A percentile compares a stretch with the other conserved stretches of the same genome.
phyloP scores from a whole-genome alignment of 2,329 filamentous ascomycete species.

The Fusarium sp. region DNA sequence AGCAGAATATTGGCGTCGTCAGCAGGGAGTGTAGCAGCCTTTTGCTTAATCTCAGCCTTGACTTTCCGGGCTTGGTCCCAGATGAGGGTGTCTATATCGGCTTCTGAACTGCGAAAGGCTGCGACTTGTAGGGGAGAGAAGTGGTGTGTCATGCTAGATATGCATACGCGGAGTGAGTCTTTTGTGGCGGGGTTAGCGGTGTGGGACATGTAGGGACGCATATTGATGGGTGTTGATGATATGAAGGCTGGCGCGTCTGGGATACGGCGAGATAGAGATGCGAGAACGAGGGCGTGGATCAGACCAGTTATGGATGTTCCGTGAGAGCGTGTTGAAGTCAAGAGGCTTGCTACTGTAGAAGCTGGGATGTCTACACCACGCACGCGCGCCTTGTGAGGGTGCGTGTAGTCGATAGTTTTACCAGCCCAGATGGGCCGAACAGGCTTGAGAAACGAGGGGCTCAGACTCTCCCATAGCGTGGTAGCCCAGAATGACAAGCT shows the following conservation, averaged over 20 bases:
- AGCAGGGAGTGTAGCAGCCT: constrained; percentile 48
- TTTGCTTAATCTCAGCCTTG: constrained; percentile 48
- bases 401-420: constrained; percentile 47
- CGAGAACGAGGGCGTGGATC: constrained; percentile 56
- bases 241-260: constrained; percentile 50
- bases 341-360: constrained; percentile 43
- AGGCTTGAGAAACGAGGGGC: constrained; percentile 51
- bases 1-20: constrained; percentile 57
- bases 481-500: constrained; percentile 53
- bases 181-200: constrained; percentile 43
- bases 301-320: constrained; percentile 59
- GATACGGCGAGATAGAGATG: constrained; percentile 52
- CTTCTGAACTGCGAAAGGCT: constrained; percentile 37
- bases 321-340: constrained; percentile 53
- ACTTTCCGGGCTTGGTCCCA: constrained; percentile 55
- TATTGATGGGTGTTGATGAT: constrained; percentile 55
- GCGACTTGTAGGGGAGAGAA: constrained; percentile 42
- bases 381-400: constrained; percentile 50
- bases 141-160: constrained; percentile 49
- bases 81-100: constrained; percentile 45
- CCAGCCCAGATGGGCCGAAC: constrained; percentile 52
- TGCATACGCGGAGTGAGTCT: constrained; percentile 51
- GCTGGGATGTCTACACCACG: constrained; percentile 50
- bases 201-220: constrained; percentile 51
- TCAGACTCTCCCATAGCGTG: constrained; percentile 53